Conservation (phyloP, 768 basidiomycete genomes). For the Suillus lakei region DNA sequence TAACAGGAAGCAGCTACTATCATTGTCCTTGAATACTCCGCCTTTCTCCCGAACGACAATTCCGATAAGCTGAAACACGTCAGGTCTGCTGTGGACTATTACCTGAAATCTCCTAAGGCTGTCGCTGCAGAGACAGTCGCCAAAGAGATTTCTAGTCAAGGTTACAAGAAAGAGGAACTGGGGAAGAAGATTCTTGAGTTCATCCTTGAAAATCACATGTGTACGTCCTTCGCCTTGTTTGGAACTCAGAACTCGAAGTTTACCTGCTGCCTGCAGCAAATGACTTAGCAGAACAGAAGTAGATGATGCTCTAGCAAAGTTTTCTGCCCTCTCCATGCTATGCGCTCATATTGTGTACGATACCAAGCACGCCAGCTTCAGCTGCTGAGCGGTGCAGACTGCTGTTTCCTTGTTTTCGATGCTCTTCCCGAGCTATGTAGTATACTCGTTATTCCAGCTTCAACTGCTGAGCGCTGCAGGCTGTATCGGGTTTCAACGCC, state of each 20-base stretch:
- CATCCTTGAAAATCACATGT: neutral
- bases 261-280: neutral
- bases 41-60: neutral
- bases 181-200: neutral
- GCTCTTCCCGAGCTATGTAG: neutral
- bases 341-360: neutral
- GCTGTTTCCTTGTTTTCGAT: neutral
- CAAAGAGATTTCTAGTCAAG: neutral
- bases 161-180: neutral
- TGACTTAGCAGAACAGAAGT: neutral
- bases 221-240: neutral
- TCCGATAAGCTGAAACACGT: neutral
- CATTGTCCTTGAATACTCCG: neutral
- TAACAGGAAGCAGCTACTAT: neutral
- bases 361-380: neutral
- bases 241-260: neutral
- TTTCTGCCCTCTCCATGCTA: neutral
- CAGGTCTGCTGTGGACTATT: neutral
- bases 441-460: neutral
- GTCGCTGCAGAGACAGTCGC: neutral
- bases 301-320: neutral
- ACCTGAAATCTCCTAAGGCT: neutral
- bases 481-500: constrained; percentile 1
- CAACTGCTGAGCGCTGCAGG: neutral
- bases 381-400: neutral